Percentiles rank a stretch among this genome's conserved stretches.
Evolutionary conservation across 331 rosid genomes (phyloP).

Genomic region (Erythrophleum ivorense): DNA sequence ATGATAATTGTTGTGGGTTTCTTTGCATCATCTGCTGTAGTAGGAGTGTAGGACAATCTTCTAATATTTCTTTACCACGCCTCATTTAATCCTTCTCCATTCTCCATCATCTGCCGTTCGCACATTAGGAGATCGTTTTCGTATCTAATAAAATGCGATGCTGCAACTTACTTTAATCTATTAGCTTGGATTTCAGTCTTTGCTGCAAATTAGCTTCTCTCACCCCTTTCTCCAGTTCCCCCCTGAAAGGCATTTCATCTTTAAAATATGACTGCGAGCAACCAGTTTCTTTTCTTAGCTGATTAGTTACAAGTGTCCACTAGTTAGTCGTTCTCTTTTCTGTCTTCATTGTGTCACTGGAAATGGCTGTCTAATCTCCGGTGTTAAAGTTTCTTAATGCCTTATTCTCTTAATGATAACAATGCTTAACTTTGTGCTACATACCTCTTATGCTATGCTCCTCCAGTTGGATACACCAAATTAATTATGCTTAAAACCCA

Average conservation of each 20-base stretch:
- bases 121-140: not conserved
- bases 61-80: not conserved
- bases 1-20: not conserved
- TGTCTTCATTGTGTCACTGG: slow-evolving; percentile 2
- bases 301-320: not conserved
- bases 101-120: not conserved
- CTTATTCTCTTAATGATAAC: not conserved
- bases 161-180: not conserved
- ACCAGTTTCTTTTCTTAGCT: not conserved
- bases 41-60: not conserved
- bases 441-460: not conserved
- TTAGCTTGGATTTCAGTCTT: not conserved
- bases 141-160: not conserved
- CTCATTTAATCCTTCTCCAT: not conserved
- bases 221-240: not conserved
- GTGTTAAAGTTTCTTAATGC: not conserved
- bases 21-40: too few species aligned
- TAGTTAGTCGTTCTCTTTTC: slow-evolving; percentile 6
- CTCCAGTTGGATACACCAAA: not conserved
- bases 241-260: not conserved
- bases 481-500: not conserved
- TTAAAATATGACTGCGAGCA: not conserved
- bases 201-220: not conserved
- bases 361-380: not conserved
- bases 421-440: not conserved